A percentile compares a stretch with the other conserved stretches of the same genome.
These are phyloP conservation scores for Sambucus nigra DNA, from an alignment of 129 eudicot genomes.

Conservation along the genomic window DNA sequence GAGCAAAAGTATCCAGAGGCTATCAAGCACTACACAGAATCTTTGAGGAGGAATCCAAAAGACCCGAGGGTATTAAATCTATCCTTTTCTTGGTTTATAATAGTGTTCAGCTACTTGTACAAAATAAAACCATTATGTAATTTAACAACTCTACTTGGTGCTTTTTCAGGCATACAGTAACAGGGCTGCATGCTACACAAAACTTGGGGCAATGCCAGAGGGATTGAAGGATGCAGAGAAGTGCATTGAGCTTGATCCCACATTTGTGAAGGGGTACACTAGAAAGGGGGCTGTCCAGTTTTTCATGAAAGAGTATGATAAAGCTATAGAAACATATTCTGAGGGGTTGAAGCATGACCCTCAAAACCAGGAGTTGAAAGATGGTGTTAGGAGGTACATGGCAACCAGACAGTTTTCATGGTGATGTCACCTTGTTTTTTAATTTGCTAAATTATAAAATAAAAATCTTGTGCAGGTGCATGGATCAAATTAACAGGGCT, in stretches of 20 bases:
- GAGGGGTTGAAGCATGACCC: conserved; percentile 86
- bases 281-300: conserved; percentile 90
- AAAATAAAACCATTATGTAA: too few species aligned
- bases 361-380: conserved; percentile 65
- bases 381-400: conserved; percentile 75
- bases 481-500: conserved; percentile 79
- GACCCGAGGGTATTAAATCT: conserved; percentile 52
- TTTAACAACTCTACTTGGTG: too few species aligned
- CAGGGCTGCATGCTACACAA: conserved; percentile 92
- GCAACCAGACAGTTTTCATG: neutral
- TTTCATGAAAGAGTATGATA: conserved; percentile 95
- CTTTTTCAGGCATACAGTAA: conserved; percentile 67
- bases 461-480: conserved; percentile 48
- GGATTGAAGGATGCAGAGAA: conserved; percentile 95
- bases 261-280: conserved; percentile 83
- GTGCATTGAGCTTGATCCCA: conserved; percentile 92
- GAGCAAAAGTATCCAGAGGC: conserved; percentile 95
- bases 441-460: neutral
- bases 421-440: neutral
- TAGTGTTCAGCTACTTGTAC: too few species aligned
- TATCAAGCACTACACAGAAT: conserved; percentile 74
- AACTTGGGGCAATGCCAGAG: conserved; percentile 92
- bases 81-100: too few species aligned
- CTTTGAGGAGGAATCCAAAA: conserved; percentile 80
- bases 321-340: conserved; percentile 88